A percentile compares a stretch with the other conserved stretches of the same genome.
phyloP scores from a whole-genome alignment of 202 grass and related monocot species.

The Saccharum hybrid region DNA sequence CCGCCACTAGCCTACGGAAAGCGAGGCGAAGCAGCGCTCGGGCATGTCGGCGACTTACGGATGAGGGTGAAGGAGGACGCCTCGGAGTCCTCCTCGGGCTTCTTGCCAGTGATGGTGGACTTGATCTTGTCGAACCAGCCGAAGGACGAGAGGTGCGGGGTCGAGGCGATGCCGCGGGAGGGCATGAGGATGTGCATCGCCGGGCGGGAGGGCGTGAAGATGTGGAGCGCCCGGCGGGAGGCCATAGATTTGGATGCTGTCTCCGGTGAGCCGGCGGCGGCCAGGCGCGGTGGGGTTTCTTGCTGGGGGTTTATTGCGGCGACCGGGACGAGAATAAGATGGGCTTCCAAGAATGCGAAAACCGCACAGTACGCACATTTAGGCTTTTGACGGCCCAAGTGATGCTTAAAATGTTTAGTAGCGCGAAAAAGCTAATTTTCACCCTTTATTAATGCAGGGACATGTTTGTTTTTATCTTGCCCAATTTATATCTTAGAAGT shows the following conservation, averaged over 20 bases:
- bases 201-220: slow-evolving; percentile 37
- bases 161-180: slow-evolving; percentile 76
- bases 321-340: background rate
- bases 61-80: slow-evolving; percentile 64
- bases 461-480: no score
- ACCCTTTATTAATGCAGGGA: no score
- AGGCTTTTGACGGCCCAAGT: slow-evolving; percentile 15
- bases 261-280: slow-evolving; percentile 38
- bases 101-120: slow-evolving; percentile 72
- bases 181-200: slow-evolving; percentile 46
- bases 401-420: background rate
- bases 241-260: slow-evolving; percentile 50
- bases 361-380: no score
- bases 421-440: background rate
- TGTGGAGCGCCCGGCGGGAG: slow-evolving; percentile 43
- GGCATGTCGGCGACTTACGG: slow-evolving; percentile 45
- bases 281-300: background rate
- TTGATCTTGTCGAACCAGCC: slow-evolving; percentile 93
- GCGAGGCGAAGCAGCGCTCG: background rate
- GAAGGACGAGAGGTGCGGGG: slow-evolving; percentile 58
- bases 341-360: background rate
- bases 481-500: no score
- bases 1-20: background rate
- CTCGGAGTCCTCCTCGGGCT: slow-evolving; percentile 39
- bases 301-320: slow-evolving; percentile 19